Conservation (phyloP, 345 rosid species). For the thale cress (Arabidopsis thaliana) region TAIR10.1 NC_003070.9:20958501-20959000, state of each 20-base stretch:
- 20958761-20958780: conserved; percentile 30
- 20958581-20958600: neutral
- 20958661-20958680: neutral
- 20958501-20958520: conserved; percentile 37
- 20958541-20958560: conserved; percentile 39
- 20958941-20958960: too few species aligned
- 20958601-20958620: too few species aligned
- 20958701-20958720: conserved; percentile 15
- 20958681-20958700: conserved; percentile 26
- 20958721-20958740: conserved; percentile 33
- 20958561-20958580: conserved; percentile 30
- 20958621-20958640: neutral
- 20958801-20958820: conserved; percentile 3
- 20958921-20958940: too few species aligned
- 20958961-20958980: too few species aligned
- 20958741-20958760: conserved; percentile 31
- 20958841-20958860: neutral
- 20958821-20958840: too few species aligned
- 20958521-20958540: conserved; percentile 20
- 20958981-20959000: too few species aligned
- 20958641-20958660: neutral
- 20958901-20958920: too few species aligned
- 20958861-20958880: neutral
- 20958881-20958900: too few species aligned
- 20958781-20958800: neutral